Percentiles rank a stretch among this genome's conserved stretches.
phyloP scores from a whole-genome alignment of 495 filamentous ascomycete species.

The Durotheca rogersii region DNA sequence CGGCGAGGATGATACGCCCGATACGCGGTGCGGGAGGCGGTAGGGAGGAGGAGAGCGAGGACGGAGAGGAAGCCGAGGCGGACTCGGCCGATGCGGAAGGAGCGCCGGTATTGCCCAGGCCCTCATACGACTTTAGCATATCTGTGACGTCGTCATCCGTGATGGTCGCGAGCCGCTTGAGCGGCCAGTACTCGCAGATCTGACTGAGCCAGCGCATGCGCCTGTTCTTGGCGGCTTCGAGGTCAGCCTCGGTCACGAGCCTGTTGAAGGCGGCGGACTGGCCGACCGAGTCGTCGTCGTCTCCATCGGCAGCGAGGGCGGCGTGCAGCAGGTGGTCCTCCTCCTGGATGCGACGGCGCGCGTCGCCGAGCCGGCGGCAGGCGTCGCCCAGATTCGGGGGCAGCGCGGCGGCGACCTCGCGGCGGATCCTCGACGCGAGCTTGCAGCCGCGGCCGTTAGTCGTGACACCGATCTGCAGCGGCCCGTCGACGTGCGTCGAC shows the following conservation, averaged over 20 bases:
- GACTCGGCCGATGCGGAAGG: no score
- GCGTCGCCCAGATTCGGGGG: slow-evolving; percentile 81
- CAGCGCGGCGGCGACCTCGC: slow-evolving; percentile 79
- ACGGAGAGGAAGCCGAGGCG: no score
- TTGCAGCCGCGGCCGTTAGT: slow-evolving; percentile 96
- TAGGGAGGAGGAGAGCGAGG: no score
- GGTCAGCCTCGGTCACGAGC: slow-evolving; percentile 69
- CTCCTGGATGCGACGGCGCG: slow-evolving; percentile 70
- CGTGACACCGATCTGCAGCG: slow-evolving; percentile 91
- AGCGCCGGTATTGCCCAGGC: no score
- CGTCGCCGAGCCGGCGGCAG: slow-evolving; percentile 73
- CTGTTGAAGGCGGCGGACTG: slow-evolving; percentile 86
- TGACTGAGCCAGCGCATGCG: slow-evolving; percentile 92
- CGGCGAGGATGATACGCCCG: slow-evolving; percentile 85
- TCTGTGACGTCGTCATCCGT: slow-evolving; percentile 74
- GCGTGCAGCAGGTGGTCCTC: slow-evolving; percentile 53
- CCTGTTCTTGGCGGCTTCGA: slow-evolving; percentile 71
- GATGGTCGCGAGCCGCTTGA: slow-evolving; percentile 75
- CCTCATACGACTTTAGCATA: slow-evolving; percentile 67
- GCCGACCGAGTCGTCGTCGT: slow-evolving; percentile 80
- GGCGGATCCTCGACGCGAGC: slow-evolving; percentile 81
- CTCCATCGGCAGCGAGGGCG: slow-evolving; percentile 49
- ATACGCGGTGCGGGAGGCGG: slow-evolving; percentile 5
- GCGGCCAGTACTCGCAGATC: slow-evolving; percentile 98
- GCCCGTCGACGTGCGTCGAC: slow-evolving; percentile 84